Evolutionary conservation across 2,329 filamentous ascomycete genomes (phyloP), one percentile per base, ranked within the genome.

Genomic region (Ophiostoma himal-ulmi): DNA sequence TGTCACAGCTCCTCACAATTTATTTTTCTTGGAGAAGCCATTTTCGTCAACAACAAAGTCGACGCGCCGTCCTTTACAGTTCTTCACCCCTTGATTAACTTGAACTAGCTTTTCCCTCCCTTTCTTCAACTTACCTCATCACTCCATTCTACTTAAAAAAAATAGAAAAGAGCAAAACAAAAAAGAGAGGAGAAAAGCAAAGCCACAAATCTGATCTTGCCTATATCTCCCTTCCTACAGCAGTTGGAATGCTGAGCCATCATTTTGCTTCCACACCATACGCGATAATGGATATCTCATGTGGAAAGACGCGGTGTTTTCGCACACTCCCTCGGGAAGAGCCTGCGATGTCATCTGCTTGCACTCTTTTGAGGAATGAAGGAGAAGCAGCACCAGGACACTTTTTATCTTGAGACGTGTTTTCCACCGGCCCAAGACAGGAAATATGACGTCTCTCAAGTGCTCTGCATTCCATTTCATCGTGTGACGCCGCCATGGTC

Each of bases 31-130:
- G 30, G 22, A 48, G 13, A 64, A 48, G 44, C 34, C 30, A 11
- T 10, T 37, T 17, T 68, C 26, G 8, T 68, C 41, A 37, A 36
- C 65, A 48, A 67, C 26, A 37, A 17, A 22, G 41, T 39, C 17
- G 62, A 65, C 62, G 62, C 62, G 62, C 62, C 7, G 37, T 68
- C 22, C 65, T 54, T 11, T 68, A 37, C 30, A 41, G 30, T 39
- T 64, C 52, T 44, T 68, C 26, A 41, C 41, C 69, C 69, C 69
- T 70, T 70, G 69, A 68, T 70, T 66, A 34, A 67, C 54, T 30
- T 64, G 30, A 41, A 30, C 65, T 70, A 70, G 64, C 8, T 22
- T 67, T 66, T 34, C 14, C 14, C 70, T 71, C 70, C 70, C 70
- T 69, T 52, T 39, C 67, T 7, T 5, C 64, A 30, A 34, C 36